Conservation (phyloP, 306 rosid genomes). For the Dicorynia guianensis region DNA sequence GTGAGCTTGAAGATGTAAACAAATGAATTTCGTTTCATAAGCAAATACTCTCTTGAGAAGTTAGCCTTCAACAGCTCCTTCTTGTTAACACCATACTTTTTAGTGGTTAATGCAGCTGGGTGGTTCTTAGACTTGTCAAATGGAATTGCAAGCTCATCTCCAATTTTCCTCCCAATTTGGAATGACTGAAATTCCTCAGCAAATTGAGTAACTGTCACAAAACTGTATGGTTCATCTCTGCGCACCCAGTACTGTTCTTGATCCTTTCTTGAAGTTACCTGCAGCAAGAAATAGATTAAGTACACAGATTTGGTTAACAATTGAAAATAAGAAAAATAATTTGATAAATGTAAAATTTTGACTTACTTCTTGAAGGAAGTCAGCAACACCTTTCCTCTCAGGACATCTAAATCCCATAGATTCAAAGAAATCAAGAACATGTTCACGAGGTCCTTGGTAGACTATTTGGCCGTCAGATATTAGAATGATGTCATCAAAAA, state of each 20-base stretch:
- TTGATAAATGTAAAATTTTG: not conserved
- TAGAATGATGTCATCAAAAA: conserved; percentile 59
- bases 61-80: conserved; percentile 55
- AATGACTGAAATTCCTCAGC: conserved; percentile 55
- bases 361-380: conserved; percentile 63
- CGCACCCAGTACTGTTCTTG: conserved; percentile 58
- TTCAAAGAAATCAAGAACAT: conserved; percentile 55
- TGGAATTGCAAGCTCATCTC: conserved; percentile 48
- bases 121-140: conserved; percentile 56
- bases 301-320: not conserved
- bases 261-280: conserved; percentile 63
- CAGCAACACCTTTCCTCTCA: conserved; percentile 61
- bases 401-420: conserved; percentile 61
- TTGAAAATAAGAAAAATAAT: not conserved
- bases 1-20: conserved; percentile 49
- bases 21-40: conserved; percentile 58
- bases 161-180: conserved; percentile 44
- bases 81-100: conserved; percentile 47
- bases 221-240: conserved; percentile 49
- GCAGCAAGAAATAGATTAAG: not conserved
- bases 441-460: conserved; percentile 61
- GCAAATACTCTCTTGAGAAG: conserved; percentile 51
- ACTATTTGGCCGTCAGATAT: conserved; percentile 59
- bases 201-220: conserved; percentile 51
- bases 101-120: conserved; percentile 54